Evolutionary conservation across 805 yeast species (phyloP).

Genomic region (Cyberlindnera galapagoensis): DNA sequence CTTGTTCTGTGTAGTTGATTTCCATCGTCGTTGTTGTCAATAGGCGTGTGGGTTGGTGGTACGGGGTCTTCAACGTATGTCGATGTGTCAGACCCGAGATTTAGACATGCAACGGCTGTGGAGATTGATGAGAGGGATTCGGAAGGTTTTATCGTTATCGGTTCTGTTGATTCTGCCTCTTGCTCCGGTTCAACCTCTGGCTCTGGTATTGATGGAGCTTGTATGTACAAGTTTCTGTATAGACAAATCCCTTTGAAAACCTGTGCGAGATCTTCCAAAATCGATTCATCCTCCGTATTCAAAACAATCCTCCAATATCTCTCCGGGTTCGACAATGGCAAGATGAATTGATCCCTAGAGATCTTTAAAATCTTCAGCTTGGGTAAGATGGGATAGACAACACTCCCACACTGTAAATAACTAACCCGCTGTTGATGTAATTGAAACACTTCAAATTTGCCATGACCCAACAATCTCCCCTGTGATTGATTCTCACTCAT

Average conservation of each 20-base stretch:
- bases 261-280: slow-evolving; percentile 23
- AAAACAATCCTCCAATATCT: slow-evolving; percentile 60
- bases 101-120: slow-evolving; percentile 31
- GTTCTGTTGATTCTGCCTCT: slow-evolving; percentile 1
- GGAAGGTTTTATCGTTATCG: not conserved
- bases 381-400: slow-evolving; percentile 71
- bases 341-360: slow-evolving; percentile 40
- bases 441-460: slow-evolving; percentile 53
- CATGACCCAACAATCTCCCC: slow-evolving; percentile 54
- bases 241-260: slow-evolving; percentile 28
- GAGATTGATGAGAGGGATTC: slow-evolving; percentile 25
- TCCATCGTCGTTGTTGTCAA: too few relatives aligned
- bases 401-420: slow-evolving; percentile 56
- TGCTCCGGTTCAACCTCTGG: slow-evolving; percentile 1
- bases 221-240: slow-evolving; percentile 34
- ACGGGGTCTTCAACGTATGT: slow-evolving; percentile 32
- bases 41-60: not conserved
- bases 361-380: slow-evolving; percentile 51
- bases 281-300: slow-evolving; percentile 16
- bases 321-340: slow-evolving; percentile 68
- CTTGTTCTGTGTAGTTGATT: slow-evolving; percentile 3
- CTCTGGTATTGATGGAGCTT: slow-evolving; percentile 2
- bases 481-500: slow-evolving; percentile 11
- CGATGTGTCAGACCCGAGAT: slow-evolving; percentile 27
- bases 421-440: slow-evolving; percentile 51